These are phyloP conservation scores for Phylloporus rhodoxanthus DNA, from an alignment of 768 basidiomycete species.

Conservation along the genomic window DNA sequence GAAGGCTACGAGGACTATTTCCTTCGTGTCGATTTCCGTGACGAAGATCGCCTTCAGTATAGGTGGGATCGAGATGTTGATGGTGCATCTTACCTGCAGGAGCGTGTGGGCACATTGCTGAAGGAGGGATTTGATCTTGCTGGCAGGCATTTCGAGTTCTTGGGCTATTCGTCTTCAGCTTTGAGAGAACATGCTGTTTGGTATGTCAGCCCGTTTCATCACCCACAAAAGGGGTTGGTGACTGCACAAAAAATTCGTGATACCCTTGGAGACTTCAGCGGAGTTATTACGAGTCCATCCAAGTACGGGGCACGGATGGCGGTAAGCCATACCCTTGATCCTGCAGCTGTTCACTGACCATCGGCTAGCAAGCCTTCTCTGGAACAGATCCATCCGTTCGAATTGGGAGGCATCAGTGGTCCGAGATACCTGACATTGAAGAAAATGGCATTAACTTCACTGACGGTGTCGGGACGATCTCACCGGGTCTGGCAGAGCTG, in stretches of 20 bases:
- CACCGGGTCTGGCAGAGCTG: constrained; percentile 45
- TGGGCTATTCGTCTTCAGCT: constrained; percentile 78
- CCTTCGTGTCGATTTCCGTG: constrained; percentile 77
- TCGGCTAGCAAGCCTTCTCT: constrained; percentile 62
- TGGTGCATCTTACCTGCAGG: constrained; percentile 46
- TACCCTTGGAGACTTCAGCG: constrained; percentile 63
- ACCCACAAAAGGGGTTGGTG: constrained; percentile 40
- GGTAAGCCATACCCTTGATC: constrained; percentile 9
- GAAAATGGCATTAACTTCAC: constrained; percentile 47
- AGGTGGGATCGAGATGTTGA: constrained; percentile 68
- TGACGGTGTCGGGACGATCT: constrained; percentile 80
- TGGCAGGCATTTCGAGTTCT: constrained; percentile 68
- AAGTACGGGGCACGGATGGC: constrained; percentile 79
- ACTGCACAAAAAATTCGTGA: constrained; percentile 55
- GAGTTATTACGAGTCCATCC: constrained; percentile 55
- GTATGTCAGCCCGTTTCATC: constrained; percentile 64
- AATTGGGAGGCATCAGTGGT: constrained; percentile 55
- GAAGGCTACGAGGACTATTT: constrained; percentile 59
- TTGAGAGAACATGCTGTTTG: constrained; percentile 77
- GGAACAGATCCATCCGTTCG: constrained; percentile 70
- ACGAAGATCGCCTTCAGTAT: constrained; percentile 73
- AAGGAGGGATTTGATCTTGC: constrained; percentile 65
- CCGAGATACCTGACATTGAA: constrained; percentile 54
- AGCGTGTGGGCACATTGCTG: constrained; percentile 54
- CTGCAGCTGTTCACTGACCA: constrained; percentile 3